Base-by-base conservation (phyloP, 257 asterid genomes). In the Petrea volubilis region DNA sequence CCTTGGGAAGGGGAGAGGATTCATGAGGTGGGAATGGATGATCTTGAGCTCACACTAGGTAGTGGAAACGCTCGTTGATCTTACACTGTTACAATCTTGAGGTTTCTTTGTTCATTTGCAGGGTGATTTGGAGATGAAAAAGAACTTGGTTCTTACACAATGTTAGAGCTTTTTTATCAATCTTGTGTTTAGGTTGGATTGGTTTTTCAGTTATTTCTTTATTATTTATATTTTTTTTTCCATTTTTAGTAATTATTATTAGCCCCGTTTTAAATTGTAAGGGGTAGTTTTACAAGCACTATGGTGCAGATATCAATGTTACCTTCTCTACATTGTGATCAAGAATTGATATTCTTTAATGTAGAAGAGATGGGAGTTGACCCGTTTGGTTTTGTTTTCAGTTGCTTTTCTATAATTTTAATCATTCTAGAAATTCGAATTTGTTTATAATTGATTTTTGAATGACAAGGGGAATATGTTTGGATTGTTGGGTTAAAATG, bases 1-100 rank as follows among this genome's bases (percentile, higher is more conserved):
- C 85, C 98, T 0, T 95, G 99, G 99, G 98, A 95, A 86, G 99
- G 99, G 41, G 98, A 93, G 91, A 85, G 86, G 79, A 93, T 90
- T 71, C 98, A 92, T 49, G 98, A 92, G 76, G 96, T 83, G 73
- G 98, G 94, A 59, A 78, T 90, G 86, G 98, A 92, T 60, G 98
- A 92, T 78, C 84, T 92, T 47, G 98, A 92, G 83, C 98, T 92
- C 77, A 92, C 92, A 0, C 92, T 86, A 3, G 87, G 91, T 50
- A 81, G 74, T 44, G 92, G 87, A 11, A 83, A 64, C 60, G 40
- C 75, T 55, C 86, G 88, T 5, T 38, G 67, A 64, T 55, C 7
- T 14, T 21, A 14, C 25, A 52, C 18, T 2, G 3, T 53, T 36
- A 5, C 5, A 17, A 52, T 11, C 12, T 44, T 50, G 40, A 43